These are phyloP conservation scores for Candida smagusa DNA, from an alignment of 1,139 yeast genomes.

Conservation along the genomic window DNA sequence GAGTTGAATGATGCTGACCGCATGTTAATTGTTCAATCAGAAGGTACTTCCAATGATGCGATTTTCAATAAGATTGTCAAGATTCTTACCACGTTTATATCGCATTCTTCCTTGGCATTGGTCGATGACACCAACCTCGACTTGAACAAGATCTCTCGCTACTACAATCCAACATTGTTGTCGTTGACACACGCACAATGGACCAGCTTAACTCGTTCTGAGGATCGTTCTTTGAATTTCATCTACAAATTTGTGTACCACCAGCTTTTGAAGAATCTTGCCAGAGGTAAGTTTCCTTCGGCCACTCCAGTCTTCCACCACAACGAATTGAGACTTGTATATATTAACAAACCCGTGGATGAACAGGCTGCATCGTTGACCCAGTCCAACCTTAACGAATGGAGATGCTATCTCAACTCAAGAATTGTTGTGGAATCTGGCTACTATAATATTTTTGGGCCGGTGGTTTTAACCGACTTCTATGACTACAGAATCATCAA, in stretches of 20 bases:
- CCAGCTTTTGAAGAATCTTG: constrained; percentile 21
- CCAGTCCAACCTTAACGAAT: constrained; percentile 33
- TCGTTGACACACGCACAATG: constrained; percentile 17
- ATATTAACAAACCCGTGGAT: constrained; percentile 26
- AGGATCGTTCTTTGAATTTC: constrained; percentile 10
- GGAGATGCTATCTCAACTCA: constrained; percentile 47
- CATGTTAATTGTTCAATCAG: constrained; percentile 34
- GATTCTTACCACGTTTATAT: constrained; percentile 28
- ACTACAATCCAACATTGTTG: constrained; percentile 23
- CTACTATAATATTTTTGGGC: constrained; percentile 50
- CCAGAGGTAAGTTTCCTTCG: constrained; percentile 30
- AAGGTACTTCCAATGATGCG: constrained; percentile 16
- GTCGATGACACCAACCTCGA: constrained; percentile 9
- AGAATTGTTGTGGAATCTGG: constrained; percentile 55
- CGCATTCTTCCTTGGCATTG: constrained; percentile 18
- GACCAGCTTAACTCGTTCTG: constrained; percentile 5
- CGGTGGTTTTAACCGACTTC: constrained; percentile 55
- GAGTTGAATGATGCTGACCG: constrained; percentile 39
- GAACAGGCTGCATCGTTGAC: constrained; percentile 13
- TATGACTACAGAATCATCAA: constrained; percentile 56
- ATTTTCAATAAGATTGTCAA: constrained; percentile 28
- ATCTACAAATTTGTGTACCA: constrained; percentile 14
- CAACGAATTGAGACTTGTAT: constrained; percentile 37
- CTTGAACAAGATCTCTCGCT: constrained; percentile 11
- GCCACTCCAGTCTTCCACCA: constrained; percentile 4